Percentiles rank a stretch among this genome's conserved stretches.
Conservation (phyloP, 176 grass and related monocot genomes). For the Eremochloa ophiuroides region DNA sequence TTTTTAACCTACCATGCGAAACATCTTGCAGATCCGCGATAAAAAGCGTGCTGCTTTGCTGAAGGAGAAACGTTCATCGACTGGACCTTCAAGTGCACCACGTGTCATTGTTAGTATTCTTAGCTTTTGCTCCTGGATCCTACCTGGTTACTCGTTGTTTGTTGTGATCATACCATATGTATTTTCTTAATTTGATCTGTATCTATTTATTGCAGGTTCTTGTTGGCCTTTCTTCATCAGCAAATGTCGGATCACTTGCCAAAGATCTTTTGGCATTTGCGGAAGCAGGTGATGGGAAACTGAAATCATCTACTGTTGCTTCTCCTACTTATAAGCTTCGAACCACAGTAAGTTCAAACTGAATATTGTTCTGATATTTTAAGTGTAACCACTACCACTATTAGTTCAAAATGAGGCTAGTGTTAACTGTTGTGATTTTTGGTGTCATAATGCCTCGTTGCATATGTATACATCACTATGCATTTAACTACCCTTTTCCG, state of each 20-base stretch:
- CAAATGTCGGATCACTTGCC: constrained; percentile 53
- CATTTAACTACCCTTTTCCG: neutral
- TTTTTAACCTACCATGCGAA: constrained; percentile 11
- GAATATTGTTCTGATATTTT: constrained; percentile 2
- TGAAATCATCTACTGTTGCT: constrained; percentile 50
- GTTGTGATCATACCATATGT: neutral
- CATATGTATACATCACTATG: neutral
- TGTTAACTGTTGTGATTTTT: neutral
- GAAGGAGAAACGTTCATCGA: constrained; percentile 73
- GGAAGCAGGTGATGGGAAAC: constrained; percentile 44
- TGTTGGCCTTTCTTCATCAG: constrained; percentile 61
- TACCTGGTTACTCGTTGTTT: neutral
- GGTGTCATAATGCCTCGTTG: neutral
- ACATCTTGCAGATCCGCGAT: constrained; percentile 61
- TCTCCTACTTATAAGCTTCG: constrained; percentile 72
- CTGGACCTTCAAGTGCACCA: constrained; percentile 50
- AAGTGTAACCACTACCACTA: constrained; percentile 29
- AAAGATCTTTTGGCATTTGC: constrained; percentile 60
- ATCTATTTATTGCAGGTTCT: constrained; percentile 63
- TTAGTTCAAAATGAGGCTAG: constrained; percentile 41
- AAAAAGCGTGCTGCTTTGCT: constrained; percentile 80
- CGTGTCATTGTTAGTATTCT: constrained; percentile 69
- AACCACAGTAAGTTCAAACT: constrained; percentile 67
- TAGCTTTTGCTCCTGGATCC: neutral
- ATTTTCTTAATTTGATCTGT: neutral